These are phyloP conservation scores for Xylaria cubensis DNA, from an alignment of 495 filamentous ascomycete genomes.

Conservation along the genomic window DNA sequence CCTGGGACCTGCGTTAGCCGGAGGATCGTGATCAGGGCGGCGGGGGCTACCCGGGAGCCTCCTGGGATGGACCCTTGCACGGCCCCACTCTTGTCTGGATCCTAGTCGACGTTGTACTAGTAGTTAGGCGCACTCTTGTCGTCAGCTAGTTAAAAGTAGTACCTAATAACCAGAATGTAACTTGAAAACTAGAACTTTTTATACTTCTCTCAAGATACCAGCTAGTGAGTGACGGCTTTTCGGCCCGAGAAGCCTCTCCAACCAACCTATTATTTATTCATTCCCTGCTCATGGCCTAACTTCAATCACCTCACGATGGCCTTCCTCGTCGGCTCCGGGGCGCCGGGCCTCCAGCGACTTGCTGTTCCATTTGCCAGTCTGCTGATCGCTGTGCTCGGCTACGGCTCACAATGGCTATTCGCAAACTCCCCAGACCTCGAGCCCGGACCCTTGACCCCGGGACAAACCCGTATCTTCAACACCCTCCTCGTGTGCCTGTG, in stretches of 20 bases:
- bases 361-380: slow-evolving; percentile 71
- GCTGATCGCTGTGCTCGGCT: slow-evolving; percentile 80
- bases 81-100: background rate
- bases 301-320: slow-evolving; percentile 28
- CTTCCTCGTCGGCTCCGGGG: slow-evolving; percentile 38
- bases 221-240: background rate
- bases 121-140: background rate
- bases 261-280: background rate
- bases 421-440: slow-evolving; percentile 62
- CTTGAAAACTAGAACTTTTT: background rate
- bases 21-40: background rate
- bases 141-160: background rate
- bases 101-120: background rate
- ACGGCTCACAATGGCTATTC: slow-evolving; percentile 85
- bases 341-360: slow-evolving; percentile 50
- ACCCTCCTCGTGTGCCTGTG: slow-evolving; percentile 72
- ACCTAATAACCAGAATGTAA: background rate
- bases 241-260: background rate
- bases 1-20: background rate
- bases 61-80: background rate
- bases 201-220: background rate
- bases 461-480: slow-evolving; percentile 76
- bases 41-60: background rate
- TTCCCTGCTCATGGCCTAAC: slow-evolving; percentile 29
- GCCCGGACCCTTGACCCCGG: slow-evolving; percentile 66